These are phyloP conservation scores for Pseudozyma tsukubaensis DNA, from an alignment of 1,284 basidiomycete species.

Conservation along the genomic window DNA sequence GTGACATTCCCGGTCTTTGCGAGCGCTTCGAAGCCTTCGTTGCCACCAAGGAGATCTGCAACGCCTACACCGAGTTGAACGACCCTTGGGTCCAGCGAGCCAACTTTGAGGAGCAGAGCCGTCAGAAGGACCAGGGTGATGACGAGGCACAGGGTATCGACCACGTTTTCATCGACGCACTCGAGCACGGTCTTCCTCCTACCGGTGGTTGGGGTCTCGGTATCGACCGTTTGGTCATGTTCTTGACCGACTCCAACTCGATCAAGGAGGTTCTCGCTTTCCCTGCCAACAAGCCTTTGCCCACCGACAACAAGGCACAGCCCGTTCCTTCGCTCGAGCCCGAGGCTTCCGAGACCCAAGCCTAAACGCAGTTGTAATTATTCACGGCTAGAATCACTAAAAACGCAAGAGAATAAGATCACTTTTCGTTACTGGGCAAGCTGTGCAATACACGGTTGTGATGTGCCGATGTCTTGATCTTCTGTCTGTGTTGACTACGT, in stretches of 20 bases:
- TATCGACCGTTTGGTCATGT: conserved; percentile 55
- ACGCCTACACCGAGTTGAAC: conserved; percentile 83
- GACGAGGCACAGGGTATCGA: conserved; percentile 98
- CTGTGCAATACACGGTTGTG: too few relatives aligned
- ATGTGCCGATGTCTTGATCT: too few relatives aligned
- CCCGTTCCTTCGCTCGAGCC: conserved; percentile 28
- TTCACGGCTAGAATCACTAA: too few relatives aligned
- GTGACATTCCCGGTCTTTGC: conserved; percentile 78
- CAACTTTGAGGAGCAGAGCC: conserved; percentile 90
- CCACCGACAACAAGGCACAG: conserved; percentile 43
- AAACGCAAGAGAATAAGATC: too few relatives aligned
- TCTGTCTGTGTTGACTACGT: too few relatives aligned
- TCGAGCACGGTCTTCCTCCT: conserved; percentile 96
- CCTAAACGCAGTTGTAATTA: neutral
- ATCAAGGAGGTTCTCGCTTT: conserved; percentile 90
- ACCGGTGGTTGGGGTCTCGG: conserved; percentile 79
- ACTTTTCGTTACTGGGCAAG: too few relatives aligned
- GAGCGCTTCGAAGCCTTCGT: conserved; percentile 99
- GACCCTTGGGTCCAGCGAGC: conserved; percentile 81
- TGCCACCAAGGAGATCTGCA: conserved; percentile 90
- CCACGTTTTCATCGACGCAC: conserved; percentile 72
- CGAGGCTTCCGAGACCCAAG: conserved; percentile 22
- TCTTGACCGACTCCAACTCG: conserved; percentile 71
- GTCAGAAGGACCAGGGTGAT: conserved; percentile 95
- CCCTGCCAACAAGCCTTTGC: conserved; percentile 85